A percentile compares a stretch with the other conserved stretches of the same genome.
Evolutionary conservation across 306 rosid genomes (phyloP).

Genomic region (Luffa acutangula): DNA sequence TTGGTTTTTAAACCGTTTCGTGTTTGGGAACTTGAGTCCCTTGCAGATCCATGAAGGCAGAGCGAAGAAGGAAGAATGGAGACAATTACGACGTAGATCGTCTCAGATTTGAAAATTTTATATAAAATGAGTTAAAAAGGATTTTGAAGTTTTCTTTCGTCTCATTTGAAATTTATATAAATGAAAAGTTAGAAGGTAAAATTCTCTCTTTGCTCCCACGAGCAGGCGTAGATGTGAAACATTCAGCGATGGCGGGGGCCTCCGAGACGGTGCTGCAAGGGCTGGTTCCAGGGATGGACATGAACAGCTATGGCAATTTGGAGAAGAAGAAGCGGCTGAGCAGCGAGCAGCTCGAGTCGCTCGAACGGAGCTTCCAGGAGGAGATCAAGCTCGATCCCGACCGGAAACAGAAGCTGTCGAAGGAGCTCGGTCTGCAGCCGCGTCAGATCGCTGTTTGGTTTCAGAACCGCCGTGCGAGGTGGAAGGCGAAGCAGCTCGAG

Average conservation of each 20-base stretch:
- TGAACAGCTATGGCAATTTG: conserved; percentile 8
- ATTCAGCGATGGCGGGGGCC: conserved; percentile 4
- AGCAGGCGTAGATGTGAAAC: conserved; percentile 14
- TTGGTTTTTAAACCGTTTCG: not conserved
- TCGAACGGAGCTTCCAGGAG: conserved; percentile 80
- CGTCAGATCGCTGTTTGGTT: conserved; percentile 96
- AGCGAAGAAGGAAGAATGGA: not conserved
- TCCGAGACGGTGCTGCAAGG: conserved; percentile 6
- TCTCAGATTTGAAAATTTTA: not conserved
- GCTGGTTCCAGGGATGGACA: conserved; percentile 6
- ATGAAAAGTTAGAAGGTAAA: not conserved
- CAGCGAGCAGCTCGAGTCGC: conserved; percentile 57
- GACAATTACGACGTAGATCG: not conserved
- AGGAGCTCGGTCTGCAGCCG: conserved; percentile 86
- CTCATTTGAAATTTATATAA: not conserved
- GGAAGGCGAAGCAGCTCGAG: conserved; percentile 97
- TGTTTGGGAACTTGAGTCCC: not conserved
- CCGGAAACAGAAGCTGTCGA: conserved; percentile 78
- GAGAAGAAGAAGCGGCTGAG: conserved; percentile 78
- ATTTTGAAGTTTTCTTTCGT: not conserved
- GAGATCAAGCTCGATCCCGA: conserved; percentile 91
- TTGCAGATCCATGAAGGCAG: not conserved
- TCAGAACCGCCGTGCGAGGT: conserved; percentile 85
- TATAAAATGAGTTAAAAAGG: not conserved
- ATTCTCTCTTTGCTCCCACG: not conserved